A percentile compares a stretch with the other conserved stretches of the same genome.
phyloP scores from a whole-genome alignment of 2,329 filamentous ascomycete species.

The Plenodomus biglobosus region DNA sequence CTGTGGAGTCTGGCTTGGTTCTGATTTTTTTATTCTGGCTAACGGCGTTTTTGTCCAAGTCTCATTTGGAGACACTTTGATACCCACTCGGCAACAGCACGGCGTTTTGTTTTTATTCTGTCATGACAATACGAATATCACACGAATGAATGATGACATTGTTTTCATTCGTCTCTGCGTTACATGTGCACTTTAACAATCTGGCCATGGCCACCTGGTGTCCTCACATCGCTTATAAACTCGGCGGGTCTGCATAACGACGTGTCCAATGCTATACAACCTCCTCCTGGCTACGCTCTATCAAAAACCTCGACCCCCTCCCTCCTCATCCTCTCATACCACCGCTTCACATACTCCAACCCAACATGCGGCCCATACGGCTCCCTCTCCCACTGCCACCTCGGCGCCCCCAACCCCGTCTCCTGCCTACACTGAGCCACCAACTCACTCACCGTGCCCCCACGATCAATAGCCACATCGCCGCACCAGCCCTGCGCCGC shows the following conservation, averaged over 20 bases:
- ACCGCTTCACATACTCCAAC: constrained; percentile 48
- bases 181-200: too few species aligned
- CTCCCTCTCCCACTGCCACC: constrained; percentile 49
- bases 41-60: constrained; percentile 6
- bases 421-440: constrained; percentile 43
- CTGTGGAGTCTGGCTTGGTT: constrained; percentile 97
- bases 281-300: constrained; percentile 6
- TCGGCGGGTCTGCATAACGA: too few species aligned
- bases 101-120: too few species aligned
- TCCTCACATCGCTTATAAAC: too few species aligned
- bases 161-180: too few species aligned
- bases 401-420: constrained; percentile 48
- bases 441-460: constrained; percentile 48
- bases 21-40: constrained; percentile 44
- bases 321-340: constrained; percentile 46
- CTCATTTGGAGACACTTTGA: constrained; percentile 10
- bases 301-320: constrained; percentile 28
- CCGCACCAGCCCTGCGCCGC: constrained; percentile 19
- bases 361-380: constrained; percentile 51
- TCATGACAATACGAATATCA: too few species aligned
- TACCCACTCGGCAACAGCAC: constrained; percentile 30
- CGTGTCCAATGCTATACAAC: too few species aligned
- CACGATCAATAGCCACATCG: constrained; percentile 46
- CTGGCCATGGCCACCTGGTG: too few species aligned
- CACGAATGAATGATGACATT: too few species aligned